Evolutionary conservation across 345 rosid species (phyloP).

Genomic region (Melastoma malabathricum): DNA sequence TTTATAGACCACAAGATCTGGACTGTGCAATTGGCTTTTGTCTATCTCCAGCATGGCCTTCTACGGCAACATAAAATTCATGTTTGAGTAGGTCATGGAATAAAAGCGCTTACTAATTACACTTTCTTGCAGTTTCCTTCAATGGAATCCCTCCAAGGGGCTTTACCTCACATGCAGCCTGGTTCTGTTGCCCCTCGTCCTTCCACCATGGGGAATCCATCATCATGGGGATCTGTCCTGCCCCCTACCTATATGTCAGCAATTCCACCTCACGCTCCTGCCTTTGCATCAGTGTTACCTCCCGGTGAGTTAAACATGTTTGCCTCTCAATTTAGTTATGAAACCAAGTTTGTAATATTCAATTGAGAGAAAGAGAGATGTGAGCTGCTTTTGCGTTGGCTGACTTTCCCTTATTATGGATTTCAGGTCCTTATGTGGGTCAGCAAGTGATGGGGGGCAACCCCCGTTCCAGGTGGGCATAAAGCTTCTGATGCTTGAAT

Average conservation of each 20-base stretch:
- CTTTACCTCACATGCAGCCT: constrained; percentile 39
- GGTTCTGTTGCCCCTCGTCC: constrained; percentile 28
- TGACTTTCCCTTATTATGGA: constrained; percentile 1
- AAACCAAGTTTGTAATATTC: no score
- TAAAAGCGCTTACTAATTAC: not conserved
- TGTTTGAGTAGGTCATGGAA: no score
- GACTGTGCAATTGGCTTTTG: no score
- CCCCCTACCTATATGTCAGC: constrained; percentile 19
- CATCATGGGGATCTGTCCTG: constrained; percentile 43
- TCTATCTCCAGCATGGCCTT: no score
- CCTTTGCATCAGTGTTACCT: constrained; percentile 27
- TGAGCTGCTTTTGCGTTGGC: constrained; percentile 6
- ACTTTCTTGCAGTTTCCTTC: constrained; percentile 52
- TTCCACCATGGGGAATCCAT: constrained; percentile 28
- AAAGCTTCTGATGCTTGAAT: not conserved
- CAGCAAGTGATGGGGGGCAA: constrained; percentile 38
- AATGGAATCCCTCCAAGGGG: constrained; percentile 53
- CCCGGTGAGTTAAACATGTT: constrained; percentile 32
- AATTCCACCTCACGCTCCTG: constrained; percentile 6
- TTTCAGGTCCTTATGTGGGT: constrained; percentile 44
- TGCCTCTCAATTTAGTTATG: not conserved
- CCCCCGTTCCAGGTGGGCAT: constrained; percentile 41
- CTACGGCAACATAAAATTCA: no score
- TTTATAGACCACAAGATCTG: no score
- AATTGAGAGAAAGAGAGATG: no score